phyloP scores from a whole-genome alignment of 83 land plant genomes.

The Picea abies region DNA sequence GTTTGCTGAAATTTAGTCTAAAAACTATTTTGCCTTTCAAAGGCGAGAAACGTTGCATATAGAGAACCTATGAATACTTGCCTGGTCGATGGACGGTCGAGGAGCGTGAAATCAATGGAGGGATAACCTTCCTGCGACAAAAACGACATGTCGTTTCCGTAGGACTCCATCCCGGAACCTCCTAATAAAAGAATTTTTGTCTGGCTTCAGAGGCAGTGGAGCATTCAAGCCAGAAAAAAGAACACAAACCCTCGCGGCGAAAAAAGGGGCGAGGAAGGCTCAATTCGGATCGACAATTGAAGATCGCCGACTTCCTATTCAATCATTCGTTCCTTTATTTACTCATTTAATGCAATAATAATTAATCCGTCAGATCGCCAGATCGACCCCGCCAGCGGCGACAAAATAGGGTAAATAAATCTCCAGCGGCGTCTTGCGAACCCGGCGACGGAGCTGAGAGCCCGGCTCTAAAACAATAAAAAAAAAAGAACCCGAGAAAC shows the following conservation, averaged over 20 bases:
- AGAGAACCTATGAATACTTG: conserved; percentile 5
- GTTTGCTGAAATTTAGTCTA: neutral
- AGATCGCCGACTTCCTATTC: conserved; percentile 3
- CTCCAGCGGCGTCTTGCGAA: too few relatives aligned
- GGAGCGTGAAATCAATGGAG: conserved; percentile 42
- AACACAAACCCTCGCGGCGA: conserved; percentile 6
- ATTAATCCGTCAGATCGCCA: conserved; percentile 16
- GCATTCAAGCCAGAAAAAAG: neutral
- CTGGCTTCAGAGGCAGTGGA: neutral
- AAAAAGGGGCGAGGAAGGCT: conserved; percentile 4
- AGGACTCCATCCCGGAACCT: conserved; percentile 25
- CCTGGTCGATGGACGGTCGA: conserved; percentile 40
- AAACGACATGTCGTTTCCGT: conserved; percentile 25
- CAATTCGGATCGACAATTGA: conserved; percentile 11
- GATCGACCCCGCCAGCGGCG: conserved; percentile 12
- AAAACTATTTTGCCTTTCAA: neutral
- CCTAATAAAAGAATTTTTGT: neutral
- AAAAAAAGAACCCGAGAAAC: neutral
- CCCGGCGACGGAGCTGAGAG: too few relatives aligned
- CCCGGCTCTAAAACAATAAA: too few relatives aligned
- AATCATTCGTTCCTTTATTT: neutral
- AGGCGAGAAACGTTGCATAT: neutral
- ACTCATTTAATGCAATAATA: conserved; percentile 13
- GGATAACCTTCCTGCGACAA: conserved; percentile 42
- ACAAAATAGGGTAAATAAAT: neutral